Evolutionary conservation across 176 grass and related monocot genomes (phyloP).

Genomic region (Carex myosuroides): DNA sequence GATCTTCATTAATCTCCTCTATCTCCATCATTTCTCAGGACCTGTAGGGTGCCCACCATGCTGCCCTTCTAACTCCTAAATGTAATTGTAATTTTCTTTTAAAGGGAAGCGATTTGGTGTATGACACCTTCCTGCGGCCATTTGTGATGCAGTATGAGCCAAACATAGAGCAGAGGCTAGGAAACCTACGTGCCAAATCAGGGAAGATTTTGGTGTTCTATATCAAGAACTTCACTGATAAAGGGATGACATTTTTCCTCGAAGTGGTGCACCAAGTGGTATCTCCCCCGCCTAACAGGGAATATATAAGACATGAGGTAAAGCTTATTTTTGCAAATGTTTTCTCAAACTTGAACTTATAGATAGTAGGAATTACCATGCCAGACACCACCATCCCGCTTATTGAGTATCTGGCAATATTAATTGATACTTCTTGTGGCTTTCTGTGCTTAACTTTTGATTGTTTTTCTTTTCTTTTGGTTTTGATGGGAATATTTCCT

Average conservation of each 20-base stretch:
- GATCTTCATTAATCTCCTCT: not conserved
- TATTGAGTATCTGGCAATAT: not conserved
- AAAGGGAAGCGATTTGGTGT: constrained; percentile 79
- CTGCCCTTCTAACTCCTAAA: not conserved
- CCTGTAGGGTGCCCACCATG: not conserved
- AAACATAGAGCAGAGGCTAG: constrained; percentile 79
- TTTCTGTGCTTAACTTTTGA: not conserved
- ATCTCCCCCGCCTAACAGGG: constrained; percentile 35
- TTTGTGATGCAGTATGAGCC: constrained; percentile 98
- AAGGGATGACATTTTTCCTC: constrained; percentile 68
- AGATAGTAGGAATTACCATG: not conserved
- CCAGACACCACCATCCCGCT: not conserved
- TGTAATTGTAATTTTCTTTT: constrained; percentile 23
- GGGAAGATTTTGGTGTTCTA: constrained; percentile 75
- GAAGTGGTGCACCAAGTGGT: constrained; percentile 59
- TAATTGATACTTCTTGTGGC: not conserved
- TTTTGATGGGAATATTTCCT: not conserved
- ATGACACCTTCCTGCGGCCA: constrained; percentile 76
- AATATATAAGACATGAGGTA: constrained; percentile 9
- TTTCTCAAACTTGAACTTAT: not conserved
- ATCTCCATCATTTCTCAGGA: not conserved
- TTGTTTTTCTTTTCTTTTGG: not conserved
- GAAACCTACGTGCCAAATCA: constrained; percentile 56
- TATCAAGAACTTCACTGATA: constrained; percentile 73
- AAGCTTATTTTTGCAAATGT: not conserved